Evolutionary conservation across 75 land plant genomes (phyloP).

Genomic region (Sequoia sempervirens): DNA sequence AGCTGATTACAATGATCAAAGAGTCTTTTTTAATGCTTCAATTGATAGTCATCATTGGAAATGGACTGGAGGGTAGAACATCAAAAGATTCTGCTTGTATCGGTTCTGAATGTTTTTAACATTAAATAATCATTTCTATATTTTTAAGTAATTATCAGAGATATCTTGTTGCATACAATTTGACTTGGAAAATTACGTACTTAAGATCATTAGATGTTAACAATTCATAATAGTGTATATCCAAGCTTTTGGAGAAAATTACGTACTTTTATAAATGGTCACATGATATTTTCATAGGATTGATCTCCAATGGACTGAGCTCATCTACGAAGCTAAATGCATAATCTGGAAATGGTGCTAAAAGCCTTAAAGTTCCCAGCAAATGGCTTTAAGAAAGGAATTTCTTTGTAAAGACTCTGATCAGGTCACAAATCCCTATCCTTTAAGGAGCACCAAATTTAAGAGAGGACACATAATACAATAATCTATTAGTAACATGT

Average conservation of each 20-base stretch:
- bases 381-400: background rate
- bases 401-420: background rate
- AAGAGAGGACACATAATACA: background rate
- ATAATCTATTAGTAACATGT: background rate
- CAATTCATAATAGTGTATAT: too few relatives aligned
- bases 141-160: too few relatives aligned
- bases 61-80: background rate
- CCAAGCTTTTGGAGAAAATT: too few relatives aligned
- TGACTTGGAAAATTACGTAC: too few relatives aligned
- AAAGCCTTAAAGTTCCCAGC: background rate
- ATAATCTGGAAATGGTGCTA: background rate
- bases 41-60: background rate
- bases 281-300: too few relatives aligned
- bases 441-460: background rate
- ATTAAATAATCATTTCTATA: background rate
- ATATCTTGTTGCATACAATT: too few relatives aligned
- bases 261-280: too few relatives aligned
- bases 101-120: background rate
- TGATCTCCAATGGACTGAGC: background rate
- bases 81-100: background rate
- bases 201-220: too few relatives aligned
- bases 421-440: background rate
- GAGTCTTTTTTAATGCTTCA: too few relatives aligned
- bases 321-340: background rate
- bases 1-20: background rate